Base-by-base conservation (phyloP, 2,329 filamentous ascomycete genomes). In the Fusarium napiforme region DNA sequence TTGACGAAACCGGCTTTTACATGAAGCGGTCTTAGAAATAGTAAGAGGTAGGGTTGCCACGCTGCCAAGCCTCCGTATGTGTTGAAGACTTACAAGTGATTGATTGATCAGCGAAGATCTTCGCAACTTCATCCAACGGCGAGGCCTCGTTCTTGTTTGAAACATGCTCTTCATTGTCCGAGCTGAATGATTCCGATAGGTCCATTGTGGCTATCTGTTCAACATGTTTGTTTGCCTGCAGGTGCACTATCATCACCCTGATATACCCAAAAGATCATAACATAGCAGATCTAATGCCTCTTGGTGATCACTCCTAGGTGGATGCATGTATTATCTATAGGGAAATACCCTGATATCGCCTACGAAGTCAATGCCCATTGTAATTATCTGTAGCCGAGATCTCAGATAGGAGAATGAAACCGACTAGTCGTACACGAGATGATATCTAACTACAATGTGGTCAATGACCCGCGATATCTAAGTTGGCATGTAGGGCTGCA, bases 61-160 rank as follows among this genome's bases (percentile, higher is more conserved):
- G 59, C 56, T 15, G 59, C 46, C 66, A 69, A 69, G 67, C 40
- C 43, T 59, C 32, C 61, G 26, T 23, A 65, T 36, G 34, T 28
- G 21, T 60, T 30, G 52, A 49, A 43, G 58, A 57, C 28, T 52
- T 58, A 49, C 56, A 64, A 58, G 55, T 36, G n/a, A 43, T 60
- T 55, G 58, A 58, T 55, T 50, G 42, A 68, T 73, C 70, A 60
- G 46, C 46, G 21, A 26, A 50, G 67, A 69, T 74, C 63, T 46
- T 57, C 64, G 52, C 37, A 49, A 46, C 39, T 68, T 50, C 55
- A 21, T 56, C 55, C 60, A 49, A 69, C 62, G 32, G 30, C 19
- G 55, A 63, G 46, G 46, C 60, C 57, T 74, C 71, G 64, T 23
- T 47, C 36, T 32, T 58, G 67, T 58, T 69, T 69, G 67, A 69